Conservation (phyloP, 805 yeast genomes). For the Blastobotrys americana region DNA sequence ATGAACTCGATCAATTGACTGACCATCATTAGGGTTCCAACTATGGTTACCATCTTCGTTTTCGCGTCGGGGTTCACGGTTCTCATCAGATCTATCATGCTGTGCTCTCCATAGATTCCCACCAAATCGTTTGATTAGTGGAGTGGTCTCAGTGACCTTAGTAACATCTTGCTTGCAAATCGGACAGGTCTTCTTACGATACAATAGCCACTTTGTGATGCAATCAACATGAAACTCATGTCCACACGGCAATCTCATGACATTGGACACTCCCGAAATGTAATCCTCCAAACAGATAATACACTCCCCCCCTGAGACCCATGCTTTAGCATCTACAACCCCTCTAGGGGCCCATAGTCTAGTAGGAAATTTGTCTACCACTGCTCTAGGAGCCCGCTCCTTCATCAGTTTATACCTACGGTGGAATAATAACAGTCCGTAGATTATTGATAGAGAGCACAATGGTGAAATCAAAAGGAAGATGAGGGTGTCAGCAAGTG, state of each 20-base stretch:
- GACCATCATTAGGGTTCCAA: too few relatives aligned
- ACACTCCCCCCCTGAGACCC: conserved; percentile 47
- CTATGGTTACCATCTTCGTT: too few relatives aligned
- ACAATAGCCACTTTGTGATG: conserved; percentile 52
- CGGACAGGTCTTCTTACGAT: conserved; percentile 50
- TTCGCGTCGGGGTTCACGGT: too few relatives aligned
- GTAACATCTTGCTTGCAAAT: conserved; percentile 45
- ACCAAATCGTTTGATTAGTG: conserved; percentile 7
- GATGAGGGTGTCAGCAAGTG: conserved; percentile 32
- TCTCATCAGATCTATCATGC: neutral
- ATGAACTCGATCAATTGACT: too few relatives aligned
- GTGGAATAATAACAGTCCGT: conserved; percentile 30
- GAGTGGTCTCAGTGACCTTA: conserved; percentile 9
- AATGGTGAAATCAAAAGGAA: conserved; percentile 36
- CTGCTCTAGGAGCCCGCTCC: conserved; percentile 33
- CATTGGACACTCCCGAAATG: conserved; percentile 39
- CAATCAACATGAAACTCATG: conserved; percentile 56
- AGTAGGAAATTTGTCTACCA: conserved; percentile 33
- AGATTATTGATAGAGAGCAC: conserved; percentile 33
- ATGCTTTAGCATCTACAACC: conserved; percentile 9
- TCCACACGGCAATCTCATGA: conserved; percentile 50
- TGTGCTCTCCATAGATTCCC: neutral
- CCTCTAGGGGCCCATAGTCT: conserved; percentile 26
- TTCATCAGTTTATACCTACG: conserved; percentile 29
- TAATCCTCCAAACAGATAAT: conserved; percentile 54